Evolutionary conservation across 805 yeast species (phyloP), one percentile per base, ranked within the genome.

Genomic region (Candida insectorum): DNA sequence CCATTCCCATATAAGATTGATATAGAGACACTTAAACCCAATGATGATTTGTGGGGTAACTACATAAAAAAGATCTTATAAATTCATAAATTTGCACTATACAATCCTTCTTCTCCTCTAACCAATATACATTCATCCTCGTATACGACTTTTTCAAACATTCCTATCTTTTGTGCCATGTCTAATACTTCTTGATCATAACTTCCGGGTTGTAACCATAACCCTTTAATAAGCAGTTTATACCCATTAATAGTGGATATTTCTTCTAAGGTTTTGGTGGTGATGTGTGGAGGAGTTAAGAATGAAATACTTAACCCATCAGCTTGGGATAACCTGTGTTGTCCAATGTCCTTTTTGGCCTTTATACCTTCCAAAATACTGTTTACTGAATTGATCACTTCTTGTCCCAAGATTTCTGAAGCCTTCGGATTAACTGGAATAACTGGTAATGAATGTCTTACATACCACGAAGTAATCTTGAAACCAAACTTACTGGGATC

Each of bases 171-270:
- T 28, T 45, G 51, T n/a, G 72, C 69, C 21, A 56, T 56, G 1
- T 69, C 60, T 12, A 81, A 60, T 3, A 73, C 75, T 9, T 62
- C 67, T 2, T 52, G 49, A 47, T 81, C 79, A 44, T 74, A 84
- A 15, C 87, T 73, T 0, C 94, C 95, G 0, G 95, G 95, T 50
- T 85, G 95, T 44, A 83, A 79, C 95, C 95, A 86, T 11, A 84
- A 60, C 1, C 81, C 77, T 45, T 71, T 72, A 11, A 82, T 58
- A 0, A 58, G 36, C 11, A 49, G 32, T 19, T 55, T 47, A 37
- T 74, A 56, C 11, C 65, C 65, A 8, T 64, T 54, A 23, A 79
- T 49, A 0, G 69, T 51, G 5, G 66, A 52, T 12, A 69, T 60
- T 27, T 57, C 60, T 23, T 51, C 44, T 20, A 67, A 51, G 0